phyloP scores from a whole-genome alignment of 192 early-diverging fungal genomes.

The Podila verticillata region DNA sequence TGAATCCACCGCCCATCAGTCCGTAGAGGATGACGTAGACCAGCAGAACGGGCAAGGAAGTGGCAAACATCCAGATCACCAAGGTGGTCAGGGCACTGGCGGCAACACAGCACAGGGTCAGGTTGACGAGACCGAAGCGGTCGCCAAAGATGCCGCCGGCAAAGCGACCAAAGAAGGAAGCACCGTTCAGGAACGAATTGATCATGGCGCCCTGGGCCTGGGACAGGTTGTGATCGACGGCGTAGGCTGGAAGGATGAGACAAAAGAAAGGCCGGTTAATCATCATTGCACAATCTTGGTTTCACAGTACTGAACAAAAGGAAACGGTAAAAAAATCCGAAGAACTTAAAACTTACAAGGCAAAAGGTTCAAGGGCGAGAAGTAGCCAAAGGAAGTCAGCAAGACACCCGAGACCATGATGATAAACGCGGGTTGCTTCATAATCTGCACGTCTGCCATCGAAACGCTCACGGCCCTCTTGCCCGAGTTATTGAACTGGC shows the following conservation, averaged over 20 bases:
- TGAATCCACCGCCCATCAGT: slow-evolving; percentile 58
- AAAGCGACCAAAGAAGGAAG: slow-evolving; percentile 60
- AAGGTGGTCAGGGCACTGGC: slow-evolving; percentile 58
- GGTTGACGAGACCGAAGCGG: slow-evolving; percentile 55
- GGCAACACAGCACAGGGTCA: slow-evolving; percentile 40
- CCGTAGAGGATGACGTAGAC: slow-evolving; percentile 60
- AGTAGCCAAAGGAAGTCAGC: slow-evolving; percentile 59
- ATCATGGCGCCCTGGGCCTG: slow-evolving; percentile 40
- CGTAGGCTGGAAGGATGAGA: slow-evolving; percentile 28
- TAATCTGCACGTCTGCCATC: slow-evolving; percentile 47
- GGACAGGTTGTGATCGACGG: slow-evolving; percentile 37
- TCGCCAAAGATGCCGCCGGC: slow-evolving; percentile 58
- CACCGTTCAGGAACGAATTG: slow-evolving; percentile 55
- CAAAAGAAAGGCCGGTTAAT: background rate
- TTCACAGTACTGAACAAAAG: slow-evolving; percentile 6
- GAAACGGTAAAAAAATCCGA: slow-evolving; percentile 10
- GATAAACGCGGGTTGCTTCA: slow-evolving; percentile 51
- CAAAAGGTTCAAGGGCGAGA: slow-evolving; percentile 29
- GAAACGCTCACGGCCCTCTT: slow-evolving; percentile 28
- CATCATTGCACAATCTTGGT: background rate
- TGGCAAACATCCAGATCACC: slow-evolving; percentile 57
- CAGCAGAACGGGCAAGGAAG: slow-evolving; percentile 40
- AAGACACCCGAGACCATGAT: slow-evolving; percentile 51
- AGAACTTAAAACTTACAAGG: slow-evolving; percentile 23
- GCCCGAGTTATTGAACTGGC: slow-evolving; percentile 38